Evolutionary conservation across 176 grass and related monocot species (phyloP), one percentile per base, ranked within the genome.

Genomic region (Thalia dealbata): DNA sequence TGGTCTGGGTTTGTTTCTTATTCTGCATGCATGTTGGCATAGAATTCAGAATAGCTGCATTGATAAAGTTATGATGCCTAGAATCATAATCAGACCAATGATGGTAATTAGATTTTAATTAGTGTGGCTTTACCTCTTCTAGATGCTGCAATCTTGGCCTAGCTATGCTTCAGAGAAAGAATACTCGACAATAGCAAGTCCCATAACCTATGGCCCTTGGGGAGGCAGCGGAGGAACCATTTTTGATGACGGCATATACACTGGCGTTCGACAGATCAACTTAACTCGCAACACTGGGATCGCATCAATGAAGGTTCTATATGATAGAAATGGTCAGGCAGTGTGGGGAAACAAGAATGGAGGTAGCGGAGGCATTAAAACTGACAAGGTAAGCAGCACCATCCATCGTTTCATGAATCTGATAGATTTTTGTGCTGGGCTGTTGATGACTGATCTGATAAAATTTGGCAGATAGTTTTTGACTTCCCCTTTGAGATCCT

Each of bases 241-340:
- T 71, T 99, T 99, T 82, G 95, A 99, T 60, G 95, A 99, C 56
- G 95, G 95, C 8, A 84, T 99, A 58, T 91, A 78, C 75, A 93
- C 90, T 0, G 95, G 90, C 16, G 82, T 99, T 27, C 45, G 87
- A 43, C 85, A 93, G 70, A 88, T 99, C 72, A 93, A 91, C 80
- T 67, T 99, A 24, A 88, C 81, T 1, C 76, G 77, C 1, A 83
- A 80, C 32, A 61, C 74, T 7, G 90, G 87, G 50, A 88, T 88
- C 82, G 84, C 83, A 52, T 93, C 79, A 0, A 85, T 99, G 24
- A 93, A 93, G 81, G 77, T 93, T 73, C 77, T 99, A 26, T 93
- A 93, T 18, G 95, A 99, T 46, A 84, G 87, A 18, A 93, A 99
- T 28, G 90, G 95, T 10, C 90, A 91, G 66, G 87, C 90, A 0